phyloP scores from a whole-genome alignment of 2,329 filamentous ascomycete genomes.

The Scortechinia acanthostroma region DNA sequence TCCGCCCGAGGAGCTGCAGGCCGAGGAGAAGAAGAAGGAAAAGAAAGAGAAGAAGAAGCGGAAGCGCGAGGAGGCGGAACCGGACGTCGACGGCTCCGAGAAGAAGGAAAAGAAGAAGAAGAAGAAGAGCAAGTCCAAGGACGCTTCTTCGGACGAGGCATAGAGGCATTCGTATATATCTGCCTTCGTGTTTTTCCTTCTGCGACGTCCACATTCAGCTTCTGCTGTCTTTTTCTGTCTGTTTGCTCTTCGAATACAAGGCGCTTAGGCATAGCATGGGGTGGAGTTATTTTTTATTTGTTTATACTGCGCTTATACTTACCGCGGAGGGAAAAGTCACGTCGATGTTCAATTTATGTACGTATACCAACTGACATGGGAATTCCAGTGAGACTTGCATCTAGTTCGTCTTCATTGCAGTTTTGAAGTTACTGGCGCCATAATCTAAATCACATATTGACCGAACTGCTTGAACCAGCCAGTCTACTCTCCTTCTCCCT shows the following conservation, averaged over 20 bases:
- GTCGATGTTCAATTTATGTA: too few relatives aligned
- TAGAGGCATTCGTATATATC: background rate
- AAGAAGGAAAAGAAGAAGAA: conserved; percentile 3
- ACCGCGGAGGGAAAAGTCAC: too few relatives aligned
- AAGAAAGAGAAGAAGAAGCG: conserved; percentile 20
- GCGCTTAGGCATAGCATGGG: background rate
- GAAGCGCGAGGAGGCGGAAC: background rate
- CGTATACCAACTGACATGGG: too few relatives aligned
- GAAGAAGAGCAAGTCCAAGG: background rate
- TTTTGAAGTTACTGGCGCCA: too few relatives aligned
- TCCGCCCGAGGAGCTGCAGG: conserved; percentile 70
- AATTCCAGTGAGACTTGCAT: too few relatives aligned
- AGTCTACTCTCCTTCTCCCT: conserved; percentile 7
- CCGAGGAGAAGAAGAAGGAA: conserved; percentile 38
- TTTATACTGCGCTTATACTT: too few relatives aligned
- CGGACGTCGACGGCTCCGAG: background rate
- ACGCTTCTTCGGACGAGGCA: background rate
- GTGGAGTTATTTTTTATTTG: background rate
- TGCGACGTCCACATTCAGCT: background rate
- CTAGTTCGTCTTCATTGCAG: too few relatives aligned
- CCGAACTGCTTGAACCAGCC: too few relatives aligned
- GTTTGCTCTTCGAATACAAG: too few relatives aligned
- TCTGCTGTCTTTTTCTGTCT: too few relatives aligned
- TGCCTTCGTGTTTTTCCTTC: background rate
- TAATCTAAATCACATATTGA: too few relatives aligned